A percentile compares a stretch with the other conserved stretches of the same genome.
phyloP scores from a whole-genome alignment of 768 basidiomycete genomes.

The Pulveroboletus sp. region DNA sequence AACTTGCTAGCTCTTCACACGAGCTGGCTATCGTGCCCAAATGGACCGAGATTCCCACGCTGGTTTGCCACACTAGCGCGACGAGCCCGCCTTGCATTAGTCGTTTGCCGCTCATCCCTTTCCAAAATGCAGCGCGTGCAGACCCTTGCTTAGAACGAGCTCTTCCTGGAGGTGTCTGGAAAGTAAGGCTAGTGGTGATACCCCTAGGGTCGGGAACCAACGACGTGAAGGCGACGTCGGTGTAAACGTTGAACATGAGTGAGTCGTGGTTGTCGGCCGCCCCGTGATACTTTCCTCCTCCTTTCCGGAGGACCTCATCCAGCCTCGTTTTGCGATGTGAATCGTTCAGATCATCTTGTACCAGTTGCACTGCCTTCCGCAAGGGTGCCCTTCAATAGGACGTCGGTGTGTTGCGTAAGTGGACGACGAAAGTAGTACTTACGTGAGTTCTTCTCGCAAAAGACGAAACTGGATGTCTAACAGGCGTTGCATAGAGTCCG shows the following conservation, averaged over 20 bases:
- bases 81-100: conserved; percentile 62
- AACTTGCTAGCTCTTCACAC: conserved; percentile 42
- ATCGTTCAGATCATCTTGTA: conserved; percentile 43
- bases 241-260: conserved; percentile 62
- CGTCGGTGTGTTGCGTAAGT: background rate
- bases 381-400: conserved; percentile 44
- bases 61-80: conserved; percentile 49
- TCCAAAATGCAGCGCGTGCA: conserved; percentile 55
- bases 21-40: conserved; percentile 51
- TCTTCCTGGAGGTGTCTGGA: conserved; percentile 54
- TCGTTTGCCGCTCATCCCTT: conserved; percentile 53
- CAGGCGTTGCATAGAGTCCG: conserved; percentile 57
- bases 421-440: conserved; percentile 13
- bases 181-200: conserved; percentile 42
- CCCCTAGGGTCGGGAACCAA: conserved; percentile 50
- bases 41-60: conserved; percentile 37
- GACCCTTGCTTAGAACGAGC: conserved; percentile 40
- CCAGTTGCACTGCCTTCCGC: conserved; percentile 45
- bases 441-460: conserved; percentile 69
- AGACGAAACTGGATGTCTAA: conserved; percentile 75
- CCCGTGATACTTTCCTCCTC: conserved; percentile 59
- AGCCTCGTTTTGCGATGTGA: conserved; percentile 35
- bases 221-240: conserved; percentile 45
- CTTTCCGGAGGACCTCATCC: conserved; percentile 41
- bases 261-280: conserved; percentile 39